These are phyloP conservation scores for Endogone sp. DNA, from an alignment of 192 early-diverging fungal species.

Conservation along the genomic window DNA sequence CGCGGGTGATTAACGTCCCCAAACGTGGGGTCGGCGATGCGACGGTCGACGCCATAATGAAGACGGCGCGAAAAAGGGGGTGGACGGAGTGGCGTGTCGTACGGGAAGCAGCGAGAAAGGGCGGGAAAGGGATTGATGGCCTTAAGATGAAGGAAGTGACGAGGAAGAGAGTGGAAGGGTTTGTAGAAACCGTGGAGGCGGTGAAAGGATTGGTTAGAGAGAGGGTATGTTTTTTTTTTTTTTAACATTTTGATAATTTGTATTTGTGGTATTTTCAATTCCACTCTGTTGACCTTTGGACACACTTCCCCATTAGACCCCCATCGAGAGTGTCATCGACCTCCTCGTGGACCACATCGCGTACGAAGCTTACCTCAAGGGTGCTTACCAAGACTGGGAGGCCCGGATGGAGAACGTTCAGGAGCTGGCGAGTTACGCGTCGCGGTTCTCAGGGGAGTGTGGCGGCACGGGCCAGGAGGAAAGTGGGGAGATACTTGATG, in stretches of 20 bases:
- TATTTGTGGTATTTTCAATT: not conserved
- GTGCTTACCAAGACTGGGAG: not conserved
- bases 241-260: not conserved
- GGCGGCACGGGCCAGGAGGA: not conserved
- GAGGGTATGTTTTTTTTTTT: not conserved
- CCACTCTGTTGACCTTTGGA: not conserved
- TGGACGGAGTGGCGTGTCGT: not conserved
- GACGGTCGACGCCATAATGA: not conserved
- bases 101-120: not conserved
- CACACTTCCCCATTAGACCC: not conserved
- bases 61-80: not conserved
- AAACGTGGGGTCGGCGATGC: slow-evolving; percentile 20
- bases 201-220: not conserved
- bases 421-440: slow-evolving; percentile 7
- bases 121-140: not conserved
- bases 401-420: slow-evolving; percentile 5
- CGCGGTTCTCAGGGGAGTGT: not conserved
- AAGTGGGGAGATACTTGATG: too few relatives aligned
- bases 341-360: not conserved
- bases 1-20: slow-evolving; percentile 20
- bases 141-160: not conserved
- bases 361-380: slow-evolving; percentile 4
- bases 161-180: not conserved
- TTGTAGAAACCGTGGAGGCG: slow-evolving; percentile 1
- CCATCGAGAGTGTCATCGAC: slow-evolving; percentile 5